phyloP scores from a whole-genome alignment of 2,329 filamentous ascomycete species.

The Clonostachys byssicola region DNA sequence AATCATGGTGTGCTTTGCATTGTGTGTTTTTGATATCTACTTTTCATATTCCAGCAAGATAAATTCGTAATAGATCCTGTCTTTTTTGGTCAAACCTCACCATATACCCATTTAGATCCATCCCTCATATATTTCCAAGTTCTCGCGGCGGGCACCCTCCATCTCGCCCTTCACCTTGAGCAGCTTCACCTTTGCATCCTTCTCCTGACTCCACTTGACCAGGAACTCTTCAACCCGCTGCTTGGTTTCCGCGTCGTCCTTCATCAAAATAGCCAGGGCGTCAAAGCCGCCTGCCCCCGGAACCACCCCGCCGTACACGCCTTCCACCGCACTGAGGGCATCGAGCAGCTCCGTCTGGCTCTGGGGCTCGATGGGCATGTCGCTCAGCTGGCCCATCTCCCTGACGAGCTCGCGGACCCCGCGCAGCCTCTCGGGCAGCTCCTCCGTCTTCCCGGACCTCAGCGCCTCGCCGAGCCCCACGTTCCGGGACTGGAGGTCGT shows the following conservation, averaged over 20 bases:
- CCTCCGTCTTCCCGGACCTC: constrained; percentile 37
- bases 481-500: constrained; percentile 69
- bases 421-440: constrained; percentile 41
- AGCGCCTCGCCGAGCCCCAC: constrained; percentile 65
- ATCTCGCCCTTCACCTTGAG: constrained; percentile 69
- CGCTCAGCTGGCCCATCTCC: constrained; percentile 69
- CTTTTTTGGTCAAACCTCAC: neutral
- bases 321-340: constrained; percentile 64
- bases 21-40: no score
- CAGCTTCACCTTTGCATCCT: constrained; percentile 61
- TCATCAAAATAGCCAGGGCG: constrained; percentile 76
- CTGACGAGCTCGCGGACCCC: constrained; percentile 61
- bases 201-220: constrained; percentile 56
- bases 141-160: constrained; percentile 55
- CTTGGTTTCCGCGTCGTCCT: constrained; percentile 65
- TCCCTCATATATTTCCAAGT: constrained; percentile 32
- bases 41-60: no score
- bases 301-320: constrained; percentile 87
- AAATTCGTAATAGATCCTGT: neutral
- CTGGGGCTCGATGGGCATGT: constrained; percentile 83
- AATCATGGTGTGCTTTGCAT: no score
- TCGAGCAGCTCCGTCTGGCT: constrained; percentile 84
- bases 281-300: constrained; percentile 94
- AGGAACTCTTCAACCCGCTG: constrained; percentile 58
- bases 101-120: constrained; percentile 28